Base-by-base conservation (phyloP, 768 basidiomycete species). In the Tulasnella sp. region DNA sequence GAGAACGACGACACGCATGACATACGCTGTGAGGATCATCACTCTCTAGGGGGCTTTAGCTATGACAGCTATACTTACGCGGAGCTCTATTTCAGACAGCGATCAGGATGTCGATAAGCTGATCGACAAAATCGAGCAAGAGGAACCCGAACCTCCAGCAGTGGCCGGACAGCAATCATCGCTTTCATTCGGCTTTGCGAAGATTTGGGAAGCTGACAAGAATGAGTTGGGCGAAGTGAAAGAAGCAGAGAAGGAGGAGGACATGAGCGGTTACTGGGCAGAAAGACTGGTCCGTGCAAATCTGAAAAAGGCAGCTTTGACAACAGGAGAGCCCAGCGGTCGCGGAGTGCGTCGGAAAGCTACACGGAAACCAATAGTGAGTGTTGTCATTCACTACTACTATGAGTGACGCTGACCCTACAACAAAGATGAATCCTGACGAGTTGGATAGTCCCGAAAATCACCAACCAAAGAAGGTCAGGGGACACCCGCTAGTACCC, bases 171-270 rank as follows among this genome's bases (percentile, higher is more conserved):
- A 76, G 59, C 77, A 79, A 48, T 72, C 77, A n/a, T 74, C 75
- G 38, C 69, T 82, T 29, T 74, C 80, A 8, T 96, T 97, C 68
- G 80, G 80, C 4, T 94, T 93, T 66, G 92, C 93, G 10, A 92
- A 93, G 69, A 78, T 97, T 44, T 97, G 93, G 93, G 80, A 85
- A 1, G 82, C 85, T 22, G 82, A 85, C 61, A 84, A 85, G 66
- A 84, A 84, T 55, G 66, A 73, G 2, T 70, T 88, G 49, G 85
- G 85, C 67, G 85, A 87, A 15, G 67, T 89, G 21, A 75, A 72
- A 31, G 85, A 85, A 48, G 73, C 72, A 3, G 62, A 68, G 15
- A 56, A 60, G 0, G 82, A 80, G 48, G 76, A 82, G 56, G 76
- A 73, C 29, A 62, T 60, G 10, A 84, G 90, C n/a, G 65, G 63